These are phyloP conservation scores for Turnera subulata DNA, from an alignment of 345 rosid genomes.

Conservation along the genomic window DNA sequence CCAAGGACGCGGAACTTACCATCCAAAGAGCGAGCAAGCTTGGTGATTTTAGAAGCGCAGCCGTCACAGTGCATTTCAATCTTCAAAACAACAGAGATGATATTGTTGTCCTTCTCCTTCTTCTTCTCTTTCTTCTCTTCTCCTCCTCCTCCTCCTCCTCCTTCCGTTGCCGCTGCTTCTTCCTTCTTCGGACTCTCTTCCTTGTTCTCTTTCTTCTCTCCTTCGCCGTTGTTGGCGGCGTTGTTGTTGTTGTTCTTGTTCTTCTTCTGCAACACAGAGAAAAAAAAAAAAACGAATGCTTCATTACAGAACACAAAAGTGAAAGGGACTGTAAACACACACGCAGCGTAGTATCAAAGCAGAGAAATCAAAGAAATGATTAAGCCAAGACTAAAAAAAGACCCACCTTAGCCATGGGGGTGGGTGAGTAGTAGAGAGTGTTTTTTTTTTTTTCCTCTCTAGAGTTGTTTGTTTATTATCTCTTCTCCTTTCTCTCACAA, in stretches of 20 bases:
- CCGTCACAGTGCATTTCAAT: constrained; percentile 84
- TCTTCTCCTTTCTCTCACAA: background rate
- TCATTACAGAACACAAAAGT: background rate
- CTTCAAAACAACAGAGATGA: constrained; percentile 50
- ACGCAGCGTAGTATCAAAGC: background rate
- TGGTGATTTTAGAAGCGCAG: constrained; percentile 57
- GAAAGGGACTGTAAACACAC: background rate
- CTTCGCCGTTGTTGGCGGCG: background rate
- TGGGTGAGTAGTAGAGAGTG: too few relatives aligned
- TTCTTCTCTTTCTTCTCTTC: constrained; percentile 16
- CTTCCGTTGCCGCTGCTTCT: too few relatives aligned
- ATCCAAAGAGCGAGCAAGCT: constrained; percentile 30
- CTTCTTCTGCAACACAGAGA: constrained; percentile 16
- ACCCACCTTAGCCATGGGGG: constrained; percentile 1
- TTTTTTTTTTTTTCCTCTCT: too few relatives aligned
- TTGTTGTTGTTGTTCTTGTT: constrained; percentile 10
- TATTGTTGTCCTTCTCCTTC: constrained; percentile 24
- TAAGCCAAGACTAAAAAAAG: background rate
- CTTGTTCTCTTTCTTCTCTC: background rate
- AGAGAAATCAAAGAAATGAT: background rate
- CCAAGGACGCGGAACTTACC: too few relatives aligned
- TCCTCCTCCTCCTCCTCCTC: background rate
- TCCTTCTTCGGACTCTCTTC: background rate
- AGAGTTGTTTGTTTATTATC: background rate
- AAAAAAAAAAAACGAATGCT: background rate